Conservation (phyloP, 306 rosid genomes). For the Fragaria vesca region DNA sequence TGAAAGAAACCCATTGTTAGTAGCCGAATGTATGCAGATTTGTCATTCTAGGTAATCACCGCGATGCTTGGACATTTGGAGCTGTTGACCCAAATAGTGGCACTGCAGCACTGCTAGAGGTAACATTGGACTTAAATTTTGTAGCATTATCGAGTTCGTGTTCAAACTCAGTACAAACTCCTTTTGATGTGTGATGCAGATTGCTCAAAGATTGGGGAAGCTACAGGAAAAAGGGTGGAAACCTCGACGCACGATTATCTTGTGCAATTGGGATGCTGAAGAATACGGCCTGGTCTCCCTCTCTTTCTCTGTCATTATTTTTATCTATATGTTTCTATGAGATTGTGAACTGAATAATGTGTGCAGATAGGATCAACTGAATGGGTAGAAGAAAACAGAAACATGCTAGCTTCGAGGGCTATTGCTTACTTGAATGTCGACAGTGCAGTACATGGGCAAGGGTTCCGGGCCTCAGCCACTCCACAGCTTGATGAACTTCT, state of each 20-base stretch:
- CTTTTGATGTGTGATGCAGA: conserved; percentile 32
- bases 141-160: conserved; percentile 5
- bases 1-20: neutral
- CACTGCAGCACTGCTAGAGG: conserved; percentile 73
- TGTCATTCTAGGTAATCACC: conserved; percentile 76
- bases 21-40: conserved; percentile 42
- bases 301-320: conserved; percentile 20
- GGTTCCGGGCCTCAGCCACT: conserved; percentile 51
- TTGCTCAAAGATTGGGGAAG: conserved; percentile 59
- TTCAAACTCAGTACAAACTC: conserved; percentile 12
- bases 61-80: conserved; percentile 87
- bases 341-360: conserved; percentile 12
- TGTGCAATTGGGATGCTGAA: conserved; percentile 87
- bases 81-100: conserved; percentile 87
- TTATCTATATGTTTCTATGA: neutral
- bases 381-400: conserved; percentile 80
- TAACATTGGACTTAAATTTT: conserved; percentile 20
- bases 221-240: conserved; percentile 65
- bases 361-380: conserved; percentile 73
- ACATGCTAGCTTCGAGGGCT: conserved; percentile 62
- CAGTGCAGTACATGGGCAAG: conserved; percentile 47
- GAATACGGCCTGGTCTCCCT: conserved; percentile 65
- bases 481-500: conserved; percentile 78
- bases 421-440: conserved; percentile 78
- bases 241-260: conserved; percentile 68